phyloP scores from a whole-genome alignment of 2,329 filamentous ascomycete genomes.

The Scedosporium apiospermum region DNA sequence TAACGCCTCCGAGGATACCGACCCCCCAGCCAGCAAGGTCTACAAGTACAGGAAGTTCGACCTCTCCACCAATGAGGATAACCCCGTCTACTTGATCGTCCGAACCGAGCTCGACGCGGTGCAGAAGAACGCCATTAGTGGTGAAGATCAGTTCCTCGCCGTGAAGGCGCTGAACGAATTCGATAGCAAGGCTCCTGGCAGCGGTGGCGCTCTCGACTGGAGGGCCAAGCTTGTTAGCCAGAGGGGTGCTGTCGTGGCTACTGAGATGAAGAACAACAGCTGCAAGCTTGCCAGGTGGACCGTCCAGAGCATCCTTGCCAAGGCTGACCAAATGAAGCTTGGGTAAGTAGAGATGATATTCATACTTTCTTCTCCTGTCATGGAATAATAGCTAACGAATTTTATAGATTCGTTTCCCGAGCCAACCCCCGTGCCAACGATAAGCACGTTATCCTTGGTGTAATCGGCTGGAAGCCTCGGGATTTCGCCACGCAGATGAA shows the following conservation, averaged over 20 bases:
- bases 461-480: slow-evolving; percentile 93
- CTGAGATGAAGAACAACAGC: slow-evolving; percentile 99
- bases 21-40: slow-evolving; percentile 87
- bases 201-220: slow-evolving; percentile 94
- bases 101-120: slow-evolving; percentile 93
- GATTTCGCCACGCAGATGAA: slow-evolving; percentile 99
- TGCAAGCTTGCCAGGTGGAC: slow-evolving; percentile 99
- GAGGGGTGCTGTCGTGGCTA: slow-evolving; percentile 93
- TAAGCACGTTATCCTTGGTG: slow-evolving; percentile 89
- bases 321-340: slow-evolving; percentile 98
- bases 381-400: slow-evolving; percentile 16
- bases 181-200: slow-evolving; percentile 93
- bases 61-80: slow-evolving; percentile 86
- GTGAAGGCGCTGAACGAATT: slow-evolving; percentile 99
- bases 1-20: slow-evolving; percentile 84
- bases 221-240: slow-evolving; percentile 87
- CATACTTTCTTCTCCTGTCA: background rate
- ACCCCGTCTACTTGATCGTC: slow-evolving; percentile 86
- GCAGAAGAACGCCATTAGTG: slow-evolving; percentile 85
- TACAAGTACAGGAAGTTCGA: slow-evolving; percentile 99
- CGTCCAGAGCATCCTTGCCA: slow-evolving; percentile 89
- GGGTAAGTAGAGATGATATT: slow-evolving; percentile 48
- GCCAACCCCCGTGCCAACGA: slow-evolving; percentile 86
- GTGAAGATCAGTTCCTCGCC: slow-evolving; percentile 83
- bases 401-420: slow-evolving; percentile 78